Percentiles rank a stretch among this genome's conserved stretches.
These are phyloP conservation scores for Rauvolfia tetraphylla DNA, from an alignment of 257 asterid genomes.

Conservation along the genomic window DNA sequence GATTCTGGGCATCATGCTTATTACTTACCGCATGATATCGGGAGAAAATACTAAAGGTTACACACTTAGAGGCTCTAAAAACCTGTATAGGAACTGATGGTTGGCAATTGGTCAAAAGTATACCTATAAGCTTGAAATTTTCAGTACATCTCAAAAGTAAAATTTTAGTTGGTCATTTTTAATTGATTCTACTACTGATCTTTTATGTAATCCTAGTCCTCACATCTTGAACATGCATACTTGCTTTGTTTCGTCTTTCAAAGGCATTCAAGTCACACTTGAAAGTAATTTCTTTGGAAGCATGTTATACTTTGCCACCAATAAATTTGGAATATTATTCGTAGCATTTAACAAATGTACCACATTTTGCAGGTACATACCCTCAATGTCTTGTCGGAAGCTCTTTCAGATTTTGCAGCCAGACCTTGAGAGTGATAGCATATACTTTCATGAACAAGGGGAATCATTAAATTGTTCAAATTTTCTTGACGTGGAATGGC, in stretches of 20 bases:
- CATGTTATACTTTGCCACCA: neutral
- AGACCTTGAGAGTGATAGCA: conserved; percentile 45
- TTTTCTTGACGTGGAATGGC: conserved; percentile 71
- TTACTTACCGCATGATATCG: neutral
- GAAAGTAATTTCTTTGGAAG: neutral
- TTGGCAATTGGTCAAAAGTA: neutral
- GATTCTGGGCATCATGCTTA: neutral
- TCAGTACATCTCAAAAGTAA: neutral
- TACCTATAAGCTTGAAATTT: neutral
- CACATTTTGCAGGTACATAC: conserved; percentile 50
- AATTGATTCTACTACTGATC: neutral
- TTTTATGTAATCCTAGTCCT: neutral
- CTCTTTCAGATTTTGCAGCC: conserved; percentile 44
- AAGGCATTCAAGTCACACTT: neutral
- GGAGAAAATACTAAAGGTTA: neutral
- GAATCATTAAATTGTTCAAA: conserved; percentile 62
- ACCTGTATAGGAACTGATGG: neutral
- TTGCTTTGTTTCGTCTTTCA: neutral
- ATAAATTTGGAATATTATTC: neutral
- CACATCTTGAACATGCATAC: neutral
- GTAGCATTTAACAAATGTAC: neutral
- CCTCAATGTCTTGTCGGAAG: conserved; percentile 51
- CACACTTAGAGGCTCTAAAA: too few species aligned
- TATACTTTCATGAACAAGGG: conserved; percentile 36
- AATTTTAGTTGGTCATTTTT: neutral